Evolutionary conservation across 805 yeast genomes (phyloP), one percentile per base, ranked within the genome.

Genomic region (Starmerella roubikii): DNA sequence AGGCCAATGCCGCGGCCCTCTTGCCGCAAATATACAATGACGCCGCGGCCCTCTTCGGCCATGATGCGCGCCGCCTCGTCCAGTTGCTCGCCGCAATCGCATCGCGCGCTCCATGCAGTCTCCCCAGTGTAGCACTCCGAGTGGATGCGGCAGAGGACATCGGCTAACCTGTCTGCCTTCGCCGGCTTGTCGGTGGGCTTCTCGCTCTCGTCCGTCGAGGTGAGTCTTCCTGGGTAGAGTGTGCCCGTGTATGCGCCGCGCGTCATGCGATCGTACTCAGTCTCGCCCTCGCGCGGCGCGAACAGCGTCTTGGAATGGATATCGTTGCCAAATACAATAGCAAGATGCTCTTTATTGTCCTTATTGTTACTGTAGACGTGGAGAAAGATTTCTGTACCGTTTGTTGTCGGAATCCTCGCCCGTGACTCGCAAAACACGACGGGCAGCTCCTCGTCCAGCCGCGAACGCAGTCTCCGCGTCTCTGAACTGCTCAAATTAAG

Each of bases 41-140:
- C 86, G 18, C 99, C 99, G 48, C 76, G 79, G 15, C 94, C 94
- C 35, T 68, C 69, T 41, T 69, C 64, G 6, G 94, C 94, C 88
- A 91, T 91, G 31, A 84, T 59, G 46, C 93, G 69, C 8, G 96
- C 98, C 2, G 97, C 97, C 60, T 93, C 95, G 59, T 91, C 96
- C 53, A 91, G 82, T 64, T 91, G 99, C 60, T 91, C 99, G 17
- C 99, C 99, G 62, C 99, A 91, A 60, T 91, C 99, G 60, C 99
- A 91, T 39, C 99, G 71, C 1, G 99, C 97, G 42, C 88, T 76
- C 98, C 99, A 91, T 9, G 96, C 97, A 1, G 96, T 91, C 56
- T 91, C 99, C 3, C 99, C 99, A 0, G 99, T 91, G 63, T 88
- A 91, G 60, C 99, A 91, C 57, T 91, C 99, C 3, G 94, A 80